Evolutionary conservation across 148 eudicot genomes (phyloP), one percentile per base, ranked within the genome.

Genomic region (Limonium bicolor): DNA sequence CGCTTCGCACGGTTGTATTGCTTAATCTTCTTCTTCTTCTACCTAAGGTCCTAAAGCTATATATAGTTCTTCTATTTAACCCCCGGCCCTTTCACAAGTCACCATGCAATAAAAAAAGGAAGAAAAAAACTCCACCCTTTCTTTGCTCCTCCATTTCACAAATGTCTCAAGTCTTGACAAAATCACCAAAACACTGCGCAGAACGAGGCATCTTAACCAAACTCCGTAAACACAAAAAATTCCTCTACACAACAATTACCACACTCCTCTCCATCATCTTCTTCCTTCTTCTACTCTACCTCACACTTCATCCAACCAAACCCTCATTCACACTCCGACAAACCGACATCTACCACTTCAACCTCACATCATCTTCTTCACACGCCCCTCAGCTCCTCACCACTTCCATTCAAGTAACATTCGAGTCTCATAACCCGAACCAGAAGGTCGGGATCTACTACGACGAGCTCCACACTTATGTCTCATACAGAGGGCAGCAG

Each of bases 121-220:
- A n/a, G n/a, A n/a, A n/a, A n/a, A n/a, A n/a, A n/a, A n/a, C n/a
- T n/a, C n/a, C n/a, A n/a, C n/a, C n/a, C n/a, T n/a, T n/a, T n/a
- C n/a, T n/a, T n/a, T n/a, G n/a, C n/a, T n/a, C n/a, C n/a, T n/a
- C n/a, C n/a, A n/a, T n/a, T n/a, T n/a, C n/a, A n/a, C 67, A 66
- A 74, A 83, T 88, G 97, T 83, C 97, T 70, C 67, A 68, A 74
- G 23, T 72, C 20, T 1, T 10, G 40, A 54, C 49, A 54, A 74
- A 49, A 68, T 80, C 92, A 41, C 92, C 97, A 18, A 75, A 88
- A 67, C 94, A 88, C 46, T 83, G 97, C 27, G 94, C 73, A 12
- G 52, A 88, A 46, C 61, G 73, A 75, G 74, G 79, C 9, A 58
- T 59, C 43, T 14, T 85, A 20, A 56, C 50, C 44, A 78, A 62